phyloP scores from a whole-genome alignment of 768 basidiomycete genomes.

The Mycena alexandri region DNA sequence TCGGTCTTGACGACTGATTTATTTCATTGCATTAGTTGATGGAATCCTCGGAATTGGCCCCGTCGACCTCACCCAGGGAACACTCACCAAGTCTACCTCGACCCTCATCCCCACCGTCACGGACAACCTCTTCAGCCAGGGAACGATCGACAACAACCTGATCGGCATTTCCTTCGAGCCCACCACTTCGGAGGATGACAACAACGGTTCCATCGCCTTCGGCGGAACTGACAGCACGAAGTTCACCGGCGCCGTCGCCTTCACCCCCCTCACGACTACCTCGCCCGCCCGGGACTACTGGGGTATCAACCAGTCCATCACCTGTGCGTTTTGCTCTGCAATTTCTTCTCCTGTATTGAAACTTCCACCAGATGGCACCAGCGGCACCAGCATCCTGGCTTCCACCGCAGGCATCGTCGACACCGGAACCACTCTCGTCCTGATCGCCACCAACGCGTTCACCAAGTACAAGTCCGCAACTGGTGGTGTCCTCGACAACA shows the following conservation, averaged over 20 bases:
- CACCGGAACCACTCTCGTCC: conserved; percentile 53
- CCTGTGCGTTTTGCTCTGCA: conserved; percentile 41
- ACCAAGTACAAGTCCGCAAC: conserved; percentile 58
- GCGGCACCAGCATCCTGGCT: conserved; percentile 57
- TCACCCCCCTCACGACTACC: conserved; percentile 51
- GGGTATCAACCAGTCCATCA: conserved; percentile 71
- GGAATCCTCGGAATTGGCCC: conserved; percentile 80
- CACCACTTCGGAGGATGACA: conserved; percentile 45
- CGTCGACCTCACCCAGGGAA: conserved; percentile 60
- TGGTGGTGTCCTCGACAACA: conserved; percentile 54
- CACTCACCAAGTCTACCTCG: conserved; percentile 23
- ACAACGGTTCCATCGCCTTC: conserved; percentile 55
- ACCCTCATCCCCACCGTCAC: conserved; percentile 66
- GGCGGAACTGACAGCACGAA: conserved; percentile 61
- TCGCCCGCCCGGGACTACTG: conserved; percentile 63
- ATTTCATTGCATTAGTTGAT: conserved; percentile 66
- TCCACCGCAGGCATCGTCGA: conserved; percentile 66
- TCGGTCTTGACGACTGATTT: conserved; percentile 16
- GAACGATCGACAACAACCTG: conserved; percentile 53
- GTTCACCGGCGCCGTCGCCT: conserved; percentile 58
- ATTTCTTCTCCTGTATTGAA: not conserved
- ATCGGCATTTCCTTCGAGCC: conserved; percentile 69
- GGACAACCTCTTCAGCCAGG: conserved; percentile 61
- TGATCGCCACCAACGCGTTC: conserved; percentile 46
- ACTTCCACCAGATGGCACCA: conserved; percentile 50